Evolutionary conservation across 208 protist genomes (phyloP).

Genomic region (Leishmania braziliensis): DNA sequence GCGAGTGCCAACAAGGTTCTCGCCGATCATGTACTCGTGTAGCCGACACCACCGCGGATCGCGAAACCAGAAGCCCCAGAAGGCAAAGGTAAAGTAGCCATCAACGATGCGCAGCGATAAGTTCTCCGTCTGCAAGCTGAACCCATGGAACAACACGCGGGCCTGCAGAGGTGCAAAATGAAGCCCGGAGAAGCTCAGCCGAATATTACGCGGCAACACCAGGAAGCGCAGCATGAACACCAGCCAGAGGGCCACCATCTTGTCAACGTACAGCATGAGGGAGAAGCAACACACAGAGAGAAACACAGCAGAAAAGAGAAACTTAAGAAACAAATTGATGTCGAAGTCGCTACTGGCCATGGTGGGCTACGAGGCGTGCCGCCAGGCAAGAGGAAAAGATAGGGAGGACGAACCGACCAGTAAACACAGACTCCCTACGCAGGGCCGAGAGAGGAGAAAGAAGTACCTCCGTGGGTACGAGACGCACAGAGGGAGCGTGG

Average conservation of each 20-base stretch:
- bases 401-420: background rate
- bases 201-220: constrained; percentile 62
- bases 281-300: constrained; percentile 62
- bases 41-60: constrained; percentile 62
- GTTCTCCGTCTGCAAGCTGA: constrained; percentile 83
- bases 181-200: constrained; percentile 53
- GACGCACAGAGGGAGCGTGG: background rate
- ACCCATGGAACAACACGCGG: constrained; percentile 74
- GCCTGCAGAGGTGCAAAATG: constrained; percentile 64
- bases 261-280: constrained; percentile 73
- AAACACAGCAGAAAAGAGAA: constrained; percentile 74
- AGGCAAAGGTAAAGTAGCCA: constrained; percentile 79
- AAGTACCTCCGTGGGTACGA: background rate
- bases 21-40: constrained; percentile 76
- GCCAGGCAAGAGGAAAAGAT: background rate
- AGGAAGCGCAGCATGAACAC: constrained; percentile 63
- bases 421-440: too few relatives aligned
- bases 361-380: background rate
- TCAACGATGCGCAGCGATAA: constrained; percentile 83
- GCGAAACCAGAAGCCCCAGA: constrained; percentile 71
- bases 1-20: constrained; percentile 65
- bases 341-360: constrained; percentile 35
- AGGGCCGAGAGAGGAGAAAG: background rate
- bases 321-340: constrained; percentile 56
- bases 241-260: constrained; percentile 41